Percentiles rank a stretch among this genome's conserved stretches.
These are phyloP conservation scores for Trichoderma brevicompactum DNA, from an alignment of 2,329 filamentous ascomycete genomes.

Conservation along the genomic window DNA sequence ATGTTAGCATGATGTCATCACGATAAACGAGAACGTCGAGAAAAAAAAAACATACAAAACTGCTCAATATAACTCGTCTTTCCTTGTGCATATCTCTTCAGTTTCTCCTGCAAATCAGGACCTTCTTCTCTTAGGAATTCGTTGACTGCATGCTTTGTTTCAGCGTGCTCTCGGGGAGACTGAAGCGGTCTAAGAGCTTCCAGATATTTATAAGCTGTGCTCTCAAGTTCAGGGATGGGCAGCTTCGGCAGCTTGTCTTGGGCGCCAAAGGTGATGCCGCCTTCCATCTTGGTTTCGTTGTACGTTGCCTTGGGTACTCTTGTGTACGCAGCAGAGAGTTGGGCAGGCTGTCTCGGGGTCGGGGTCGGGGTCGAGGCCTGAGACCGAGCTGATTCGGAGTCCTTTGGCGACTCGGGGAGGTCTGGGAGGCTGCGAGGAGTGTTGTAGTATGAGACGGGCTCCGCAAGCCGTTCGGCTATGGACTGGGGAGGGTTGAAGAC, in stretches of 20 bases:
- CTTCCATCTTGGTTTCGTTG: constrained; percentile 59
- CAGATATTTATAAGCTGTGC: constrained; percentile 78
- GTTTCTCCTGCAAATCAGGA: constrained; percentile 80
- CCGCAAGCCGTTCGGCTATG: constrained; percentile 69
- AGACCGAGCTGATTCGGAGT: neutral
- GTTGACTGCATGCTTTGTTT: constrained; percentile 77
- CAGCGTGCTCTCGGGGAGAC: constrained; percentile 75
- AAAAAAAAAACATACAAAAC: constrained; percentile 91
- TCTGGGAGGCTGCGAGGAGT: constrained; percentile 48
- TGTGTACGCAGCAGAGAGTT: constrained; percentile 43
- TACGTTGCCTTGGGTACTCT: constrained; percentile 58
- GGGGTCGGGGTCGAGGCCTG: neutral
- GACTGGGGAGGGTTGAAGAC: constrained; percentile 67
- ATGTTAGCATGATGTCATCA: constrained; percentile 27
- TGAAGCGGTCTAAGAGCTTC: constrained; percentile 81
- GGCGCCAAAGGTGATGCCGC: constrained; percentile 83
- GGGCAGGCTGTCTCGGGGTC: constrained; percentile 31
- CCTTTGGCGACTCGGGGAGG: constrained; percentile 30
- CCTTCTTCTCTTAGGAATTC: constrained; percentile 85
- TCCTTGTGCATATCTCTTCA: constrained; percentile 87
- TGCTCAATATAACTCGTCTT: constrained; percentile 98
- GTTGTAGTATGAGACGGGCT: constrained; percentile 41
- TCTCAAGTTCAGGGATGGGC: constrained; percentile 86
- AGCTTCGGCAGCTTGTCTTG: constrained; percentile 90
- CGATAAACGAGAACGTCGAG: neutral